Conservation (phyloP, 345 rosid species). For the Iberis pinnata region DNA sequence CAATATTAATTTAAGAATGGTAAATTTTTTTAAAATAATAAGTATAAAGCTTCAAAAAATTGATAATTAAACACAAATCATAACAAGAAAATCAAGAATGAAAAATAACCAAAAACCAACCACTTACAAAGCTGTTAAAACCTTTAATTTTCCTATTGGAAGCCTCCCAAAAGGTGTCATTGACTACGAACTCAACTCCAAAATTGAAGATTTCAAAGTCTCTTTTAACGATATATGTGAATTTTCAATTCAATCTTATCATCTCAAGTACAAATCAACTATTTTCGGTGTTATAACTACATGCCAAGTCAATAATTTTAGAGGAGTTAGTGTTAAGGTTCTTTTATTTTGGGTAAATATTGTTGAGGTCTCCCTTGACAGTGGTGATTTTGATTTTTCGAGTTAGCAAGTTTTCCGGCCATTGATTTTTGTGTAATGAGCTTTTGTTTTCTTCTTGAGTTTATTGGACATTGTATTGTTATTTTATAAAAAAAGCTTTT, state of each 20-base stretch:
- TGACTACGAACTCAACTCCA: constrained; percentile 41
- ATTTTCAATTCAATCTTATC: constrained; percentile 46
- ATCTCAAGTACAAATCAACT: constrained; percentile 47
- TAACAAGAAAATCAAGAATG: no score
- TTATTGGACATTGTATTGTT: no score
- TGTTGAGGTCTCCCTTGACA: constrained; percentile 37
- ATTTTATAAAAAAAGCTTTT: background rate
- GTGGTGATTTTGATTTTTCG: constrained; percentile 45
- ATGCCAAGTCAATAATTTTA: constrained; percentile 38
- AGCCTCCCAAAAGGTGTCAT: constrained; percentile 57
- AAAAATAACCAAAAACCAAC: constrained; percentile 25
- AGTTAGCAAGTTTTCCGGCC: constrained; percentile 43
- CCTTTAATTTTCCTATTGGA: constrained; percentile 49
- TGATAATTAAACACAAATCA: no score
- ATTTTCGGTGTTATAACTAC: constrained; percentile 43
- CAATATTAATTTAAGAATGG: no score
- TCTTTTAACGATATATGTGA: constrained; percentile 39
- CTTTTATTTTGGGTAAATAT: constrained; percentile 53
- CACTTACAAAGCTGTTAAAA: constrained; percentile 45
- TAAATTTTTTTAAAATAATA: no score
- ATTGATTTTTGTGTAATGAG: constrained; percentile 47
- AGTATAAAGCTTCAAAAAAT: no score
- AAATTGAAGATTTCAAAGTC: constrained; percentile 51
- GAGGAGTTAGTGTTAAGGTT: constrained; percentile 52
- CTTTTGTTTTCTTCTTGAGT: constrained; percentile 20